Percentiles rank a stretch among this genome's conserved stretches.
These are phyloP conservation scores for Blepharisma japonicum DNA, from an alignment of 73 alveolate genomes.

Conservation along the genomic window DNA sequence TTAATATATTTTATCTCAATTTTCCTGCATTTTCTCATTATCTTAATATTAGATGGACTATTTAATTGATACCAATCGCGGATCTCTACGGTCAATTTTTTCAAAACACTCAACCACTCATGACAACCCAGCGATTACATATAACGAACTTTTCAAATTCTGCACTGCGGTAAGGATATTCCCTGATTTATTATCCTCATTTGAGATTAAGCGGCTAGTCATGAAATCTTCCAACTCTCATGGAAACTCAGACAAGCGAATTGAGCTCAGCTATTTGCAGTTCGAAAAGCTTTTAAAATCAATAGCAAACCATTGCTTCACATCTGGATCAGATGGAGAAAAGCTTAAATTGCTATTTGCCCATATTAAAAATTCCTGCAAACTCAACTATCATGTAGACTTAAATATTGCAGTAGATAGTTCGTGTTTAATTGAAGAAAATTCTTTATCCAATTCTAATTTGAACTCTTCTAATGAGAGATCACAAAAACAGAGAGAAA, in stretches of 20 bases:
- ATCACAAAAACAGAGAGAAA: too few relatives aligned
- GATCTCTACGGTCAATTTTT: neutral
- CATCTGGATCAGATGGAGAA: neutral
- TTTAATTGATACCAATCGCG: neutral
- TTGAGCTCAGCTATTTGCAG: neutral
- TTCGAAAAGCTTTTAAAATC: neutral
- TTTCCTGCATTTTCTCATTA: too few relatives aligned
- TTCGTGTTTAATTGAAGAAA: too few relatives aligned
- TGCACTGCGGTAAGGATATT: neutral
- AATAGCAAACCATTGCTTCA: neutral
- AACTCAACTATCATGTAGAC: too few relatives aligned
- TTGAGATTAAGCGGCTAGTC: neutral
- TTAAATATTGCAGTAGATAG: too few relatives aligned
- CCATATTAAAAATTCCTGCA: neutral
- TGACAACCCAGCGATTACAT: neutral
- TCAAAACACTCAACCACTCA: neutral
- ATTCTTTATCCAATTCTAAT: too few relatives aligned
- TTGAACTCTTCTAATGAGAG: too few relatives aligned
- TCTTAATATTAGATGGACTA: too few relatives aligned
- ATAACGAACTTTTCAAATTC: neutral
- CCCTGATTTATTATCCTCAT: constrained; percentile 4
- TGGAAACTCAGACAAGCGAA: neutral
- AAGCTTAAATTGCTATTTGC: neutral
- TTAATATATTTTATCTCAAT: too few relatives aligned
- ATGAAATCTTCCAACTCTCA: neutral